These are phyloP conservation scores for Solanum lycopersicoides DNA, from an alignment of 257 asterid species.

Conservation along the genomic window DNA sequence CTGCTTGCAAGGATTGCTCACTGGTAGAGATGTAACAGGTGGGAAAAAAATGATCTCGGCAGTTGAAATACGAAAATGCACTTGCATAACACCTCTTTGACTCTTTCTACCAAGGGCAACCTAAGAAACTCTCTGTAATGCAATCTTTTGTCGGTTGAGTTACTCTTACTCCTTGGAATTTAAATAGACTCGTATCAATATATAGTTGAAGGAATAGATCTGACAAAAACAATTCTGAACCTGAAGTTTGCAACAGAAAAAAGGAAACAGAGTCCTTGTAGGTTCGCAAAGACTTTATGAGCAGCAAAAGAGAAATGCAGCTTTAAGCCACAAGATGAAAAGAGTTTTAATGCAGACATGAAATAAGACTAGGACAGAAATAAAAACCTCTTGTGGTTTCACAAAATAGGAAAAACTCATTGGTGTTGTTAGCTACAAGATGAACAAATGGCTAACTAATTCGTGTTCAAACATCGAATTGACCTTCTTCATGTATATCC, in stretches of 20 bases:
- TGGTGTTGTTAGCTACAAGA: background rate
- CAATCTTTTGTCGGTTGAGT: background rate
- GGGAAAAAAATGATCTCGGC: too few species aligned
- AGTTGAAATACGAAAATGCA: background rate
- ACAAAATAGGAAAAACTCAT: background rate
- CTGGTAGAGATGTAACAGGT: background rate
- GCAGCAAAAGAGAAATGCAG: background rate
- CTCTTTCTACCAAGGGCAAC: background rate
- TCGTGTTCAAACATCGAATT: background rate
- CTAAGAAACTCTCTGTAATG: background rate
- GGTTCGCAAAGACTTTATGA: background rate
- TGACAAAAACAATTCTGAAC: background rate
- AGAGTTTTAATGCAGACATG: background rate
- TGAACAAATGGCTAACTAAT: background rate
- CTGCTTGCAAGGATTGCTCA: background rate
- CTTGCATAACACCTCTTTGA: background rate
- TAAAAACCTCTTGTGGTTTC: background rate
- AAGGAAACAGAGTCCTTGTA: background rate
- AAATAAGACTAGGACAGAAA: background rate
- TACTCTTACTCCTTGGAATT: background rate
- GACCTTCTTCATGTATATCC: background rate
- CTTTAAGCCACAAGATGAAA: background rate
- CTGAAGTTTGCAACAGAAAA: background rate
- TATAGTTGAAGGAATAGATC: background rate
- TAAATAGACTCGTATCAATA: background rate